Base-by-base conservation (phyloP, 257 asterid genomes). In the Solanum arcanum region DNA sequence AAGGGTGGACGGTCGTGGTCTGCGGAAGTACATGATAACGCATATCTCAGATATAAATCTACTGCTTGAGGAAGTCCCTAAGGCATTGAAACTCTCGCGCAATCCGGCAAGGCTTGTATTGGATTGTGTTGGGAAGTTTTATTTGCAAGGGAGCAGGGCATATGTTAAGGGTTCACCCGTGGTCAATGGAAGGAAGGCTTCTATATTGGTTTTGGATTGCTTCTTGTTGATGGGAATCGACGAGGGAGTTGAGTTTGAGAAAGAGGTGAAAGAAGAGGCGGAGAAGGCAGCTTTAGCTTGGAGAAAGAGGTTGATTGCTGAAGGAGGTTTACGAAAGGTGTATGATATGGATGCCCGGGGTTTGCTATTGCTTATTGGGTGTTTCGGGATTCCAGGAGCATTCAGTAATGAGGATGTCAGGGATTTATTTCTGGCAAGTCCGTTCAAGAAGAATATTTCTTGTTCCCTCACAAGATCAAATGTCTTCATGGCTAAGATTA, bases 51-150 rank as follows among this genome's bases (percentile, higher is more conserved):
- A 89, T 35, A 83, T 86, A 41, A 4, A 88, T n/a, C 88, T 83
- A 90, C 93, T 96, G 72, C 92, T 95, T 6, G 93, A 91, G 75
- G 95, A 94, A 81, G 95, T 95, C 8, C 94, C 99, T 1, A 90
- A 87, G 82, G 98, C 98, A 46, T 84, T 96, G 93, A 90, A 81
- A 80, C 89, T 90, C 44, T 95, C 98, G 10, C 89, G 89, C 13
- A 89, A 91, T 69, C 93, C 98, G n/a, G 92, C 94, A 3, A 92
- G 91, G 68, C 91, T 96, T 68, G 98, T 94, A 56, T 91, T 96
- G 33, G 99, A 94, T 12, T 92, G 95, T 75, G 56, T 89, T 25
- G 98, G 99, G 81, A 95, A 94, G 87, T 95, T 96, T 91, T 96
- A 85, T 86, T 85, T 94, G 92, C 98, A 94, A 93, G 95, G 98